A percentile compares a stretch with the other conserved stretches of the same genome.
phyloP scores from a whole-genome alignment of 2,329 filamentous ascomycete species.

The Dactylella cylindrospora region DNA sequence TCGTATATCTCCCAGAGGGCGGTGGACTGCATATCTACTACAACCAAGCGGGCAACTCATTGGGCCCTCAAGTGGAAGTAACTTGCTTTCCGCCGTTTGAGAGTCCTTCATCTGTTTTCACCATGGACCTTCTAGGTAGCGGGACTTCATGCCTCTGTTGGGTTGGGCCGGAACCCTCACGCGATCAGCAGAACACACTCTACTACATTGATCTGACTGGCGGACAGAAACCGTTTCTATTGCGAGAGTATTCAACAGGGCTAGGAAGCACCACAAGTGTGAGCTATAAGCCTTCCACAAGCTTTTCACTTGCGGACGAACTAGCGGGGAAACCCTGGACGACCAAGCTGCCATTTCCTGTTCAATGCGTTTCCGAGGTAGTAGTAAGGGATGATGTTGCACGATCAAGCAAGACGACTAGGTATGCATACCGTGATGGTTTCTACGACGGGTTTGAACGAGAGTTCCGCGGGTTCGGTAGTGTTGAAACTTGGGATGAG shows the following conservation, averaged over 20 bases:
- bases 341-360: conserved; percentile 29
- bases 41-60: conserved; percentile 25
- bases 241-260: conserved; percentile 7
- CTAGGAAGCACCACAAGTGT: conserved; percentile 11
- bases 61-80: neutral
- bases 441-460: conserved; percentile 40
- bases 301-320: conserved; percentile 30
- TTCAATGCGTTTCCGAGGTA: conserved; percentile 9
- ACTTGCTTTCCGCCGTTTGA: conserved; percentile 12
- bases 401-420: neutral
- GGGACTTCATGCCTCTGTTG: conserved; percentile 35
- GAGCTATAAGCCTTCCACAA: conserved; percentile 32
- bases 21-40: conserved; percentile 7
- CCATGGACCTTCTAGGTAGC: conserved; percentile 26
- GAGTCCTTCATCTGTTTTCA: neutral
- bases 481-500: conserved; percentile 12
- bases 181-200: neutral
- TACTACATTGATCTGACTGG: conserved; percentile 28
- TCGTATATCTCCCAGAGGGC: conserved; percentile 6
- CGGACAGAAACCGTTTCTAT: conserved; percentile 24
- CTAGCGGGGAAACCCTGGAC: conserved; percentile 18
- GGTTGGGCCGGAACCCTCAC: neutral
- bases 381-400: neutral
- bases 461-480: conserved; percentile 37
- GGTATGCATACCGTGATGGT: conserved; percentile 43